These are phyloP conservation scores for Aspergillus avenaceus DNA, from an alignment of 495 filamentous ascomycete species.

Conservation along the genomic window DNA sequence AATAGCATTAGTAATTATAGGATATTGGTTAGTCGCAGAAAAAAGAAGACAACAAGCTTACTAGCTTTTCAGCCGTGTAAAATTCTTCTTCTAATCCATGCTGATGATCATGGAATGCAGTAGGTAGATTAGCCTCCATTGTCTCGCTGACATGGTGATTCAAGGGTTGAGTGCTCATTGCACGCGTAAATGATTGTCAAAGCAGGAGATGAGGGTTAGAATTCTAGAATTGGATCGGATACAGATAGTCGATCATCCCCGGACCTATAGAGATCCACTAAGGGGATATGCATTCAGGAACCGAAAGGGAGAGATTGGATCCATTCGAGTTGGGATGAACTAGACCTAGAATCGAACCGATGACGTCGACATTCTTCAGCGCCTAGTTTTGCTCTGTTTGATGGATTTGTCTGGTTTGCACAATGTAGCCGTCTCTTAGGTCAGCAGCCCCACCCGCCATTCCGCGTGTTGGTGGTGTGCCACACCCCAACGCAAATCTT, in stretches of 20 bases:
- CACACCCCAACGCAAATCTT: too few species aligned
- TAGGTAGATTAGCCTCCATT: conserved; percentile 16
- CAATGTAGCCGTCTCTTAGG: too few species aligned
- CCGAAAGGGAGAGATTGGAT: conserved; percentile 9
- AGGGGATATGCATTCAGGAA: conserved; percentile 2
- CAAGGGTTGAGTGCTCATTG: conserved; percentile 26
- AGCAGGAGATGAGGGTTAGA: background rate
- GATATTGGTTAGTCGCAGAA: too few species aligned
- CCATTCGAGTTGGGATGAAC: too few species aligned
- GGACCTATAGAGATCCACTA: background rate
- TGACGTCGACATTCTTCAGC: conserved; percentile 26
- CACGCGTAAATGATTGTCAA: conserved; percentile 9
- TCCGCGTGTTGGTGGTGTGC: too few species aligned
- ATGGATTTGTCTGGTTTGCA: conserved; percentile 12
- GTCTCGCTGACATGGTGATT: conserved; percentile 11
- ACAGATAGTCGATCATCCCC: background rate
- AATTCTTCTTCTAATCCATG: conserved; percentile 40
- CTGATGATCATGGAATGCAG: conserved; percentile 20
- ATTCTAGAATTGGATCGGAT: background rate
- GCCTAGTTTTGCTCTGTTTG: conserved; percentile 21
- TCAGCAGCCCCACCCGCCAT: background rate
- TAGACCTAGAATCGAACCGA: conserved; percentile 5
- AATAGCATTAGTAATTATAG: background rate
- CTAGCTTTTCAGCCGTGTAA: conserved; percentile 53
- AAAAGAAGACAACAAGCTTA: conserved; percentile 19